These are phyloP conservation scores for Penicillium concentricum DNA, from an alignment of 2,329 filamentous ascomycete species.

Conservation along the genomic window DNA sequence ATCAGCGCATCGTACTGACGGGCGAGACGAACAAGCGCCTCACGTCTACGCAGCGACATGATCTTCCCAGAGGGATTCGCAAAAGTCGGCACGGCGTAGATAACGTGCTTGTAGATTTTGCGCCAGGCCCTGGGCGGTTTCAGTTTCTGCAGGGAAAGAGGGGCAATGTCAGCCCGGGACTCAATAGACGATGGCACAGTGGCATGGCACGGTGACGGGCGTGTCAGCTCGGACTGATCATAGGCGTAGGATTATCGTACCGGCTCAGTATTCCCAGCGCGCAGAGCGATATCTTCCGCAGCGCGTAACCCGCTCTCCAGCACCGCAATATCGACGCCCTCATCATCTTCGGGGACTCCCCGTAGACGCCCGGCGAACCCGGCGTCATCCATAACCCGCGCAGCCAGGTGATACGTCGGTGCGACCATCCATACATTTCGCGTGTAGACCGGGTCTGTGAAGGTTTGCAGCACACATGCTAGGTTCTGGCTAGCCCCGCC, in stretches of 20 bases:
- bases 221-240: not conserved
- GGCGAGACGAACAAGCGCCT: slow-evolving; percentile 71
- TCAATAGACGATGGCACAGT: slow-evolving; percentile 4
- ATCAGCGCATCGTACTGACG: slow-evolving; percentile 78
- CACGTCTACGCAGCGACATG: slow-evolving; percentile 68
- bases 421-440: slow-evolving; percentile 75
- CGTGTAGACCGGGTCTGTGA: slow-evolving; percentile 75
- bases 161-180: slow-evolving; percentile 2
- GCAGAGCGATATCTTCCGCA: slow-evolving; percentile 48
- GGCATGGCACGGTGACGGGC: not conserved
- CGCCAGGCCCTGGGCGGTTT: slow-evolving; percentile 61
- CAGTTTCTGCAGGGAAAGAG: slow-evolving; percentile 41
- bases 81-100: slow-evolving; percentile 87
- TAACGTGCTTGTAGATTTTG: slow-evolving; percentile 81
- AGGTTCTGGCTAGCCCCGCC: slow-evolving; percentile 84
- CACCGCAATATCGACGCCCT: slow-evolving; percentile 69
- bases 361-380: slow-evolving; percentile 67
- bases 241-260: slow-evolving; percentile 33
- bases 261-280: slow-evolving; percentile 42
- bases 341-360: slow-evolving; percentile 72
- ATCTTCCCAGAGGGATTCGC: slow-evolving; percentile 84
- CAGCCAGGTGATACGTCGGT: slow-evolving; percentile 81
- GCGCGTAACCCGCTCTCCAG: slow-evolving; percentile 53
- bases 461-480: slow-evolving; percentile 73
- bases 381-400: slow-evolving; percentile 79